phyloP scores from a whole-genome alignment of 2,329 filamentous ascomycete species.

The Aureobasidium leucospermi region DNA sequence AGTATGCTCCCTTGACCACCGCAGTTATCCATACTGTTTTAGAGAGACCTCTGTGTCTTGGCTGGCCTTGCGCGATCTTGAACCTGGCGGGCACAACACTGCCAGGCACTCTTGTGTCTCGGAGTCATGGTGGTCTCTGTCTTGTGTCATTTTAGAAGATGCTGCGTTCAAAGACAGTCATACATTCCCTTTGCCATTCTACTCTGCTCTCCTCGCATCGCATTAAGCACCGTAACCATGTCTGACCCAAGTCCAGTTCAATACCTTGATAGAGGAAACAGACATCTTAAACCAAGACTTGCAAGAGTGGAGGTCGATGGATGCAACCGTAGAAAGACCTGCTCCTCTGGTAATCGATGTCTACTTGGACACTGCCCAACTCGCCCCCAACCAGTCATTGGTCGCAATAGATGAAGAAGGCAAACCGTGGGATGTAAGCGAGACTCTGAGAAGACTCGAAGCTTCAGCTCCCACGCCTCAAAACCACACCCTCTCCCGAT shows the following conservation, averaged over 20 bases:
- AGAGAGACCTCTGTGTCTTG: not conserved
- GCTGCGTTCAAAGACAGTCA: not conserved
- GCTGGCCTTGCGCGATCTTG: not conserved
- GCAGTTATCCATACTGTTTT: not conserved
- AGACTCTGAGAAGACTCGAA: slow-evolving; percentile 64
- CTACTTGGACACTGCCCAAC: slow-evolving; percentile 56
- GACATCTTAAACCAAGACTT: slow-evolving; percentile 79
- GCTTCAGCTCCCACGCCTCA: slow-evolving; percentile 41
- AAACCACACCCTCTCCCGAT: slow-evolving; percentile 50
- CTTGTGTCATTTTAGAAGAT: slow-evolving; percentile 5
- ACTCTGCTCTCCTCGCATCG: not conserved
- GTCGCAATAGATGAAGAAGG: slow-evolving; percentile 83
- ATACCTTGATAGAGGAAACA: slow-evolving; percentile 88
- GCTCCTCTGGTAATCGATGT: slow-evolving; percentile 84
- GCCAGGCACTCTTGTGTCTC: slow-evolving; percentile 2
- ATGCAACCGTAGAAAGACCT: slow-evolving; percentile 68
- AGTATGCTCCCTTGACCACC: slow-evolving; percentile 5
- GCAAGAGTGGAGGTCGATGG: slow-evolving; percentile 70
- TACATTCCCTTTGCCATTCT: not conserved
- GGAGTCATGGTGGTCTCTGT: not conserved
- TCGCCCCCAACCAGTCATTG: slow-evolving; percentile 78
- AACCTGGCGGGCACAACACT: not conserved
- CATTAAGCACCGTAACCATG: not conserved
- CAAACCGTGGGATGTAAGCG: slow-evolving; percentile 86
- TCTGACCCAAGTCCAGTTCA: slow-evolving; percentile 59